Base-by-base conservation (phyloP, 1,284 basidiomycete genomes). In the Nidula niveotomentosa region DNA sequence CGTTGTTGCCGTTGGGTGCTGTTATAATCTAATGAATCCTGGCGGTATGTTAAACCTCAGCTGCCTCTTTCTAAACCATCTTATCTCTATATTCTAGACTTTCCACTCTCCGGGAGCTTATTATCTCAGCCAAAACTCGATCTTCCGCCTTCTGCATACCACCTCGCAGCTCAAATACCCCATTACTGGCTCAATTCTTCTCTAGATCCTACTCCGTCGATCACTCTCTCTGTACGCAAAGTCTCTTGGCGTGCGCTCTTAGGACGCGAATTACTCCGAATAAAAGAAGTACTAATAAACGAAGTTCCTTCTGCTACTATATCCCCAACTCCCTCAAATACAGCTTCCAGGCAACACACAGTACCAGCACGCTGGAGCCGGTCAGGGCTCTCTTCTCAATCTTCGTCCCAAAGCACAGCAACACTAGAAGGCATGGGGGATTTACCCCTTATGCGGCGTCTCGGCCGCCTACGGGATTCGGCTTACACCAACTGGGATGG, bases 191-290 rank as follows among this genome's bases (percentile, higher is more conserved):
- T 70, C 69, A 23, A 80, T 69, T 18, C 43, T 8, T 34, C 18
- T 8, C 36, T 43, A 48, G 43, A 41, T 10, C 46, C 52, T 13
- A 8, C 70, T 60, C 52, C 75, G 66, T 60, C 83, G 65, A 80
- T 69, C 64, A 44, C 72, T 59, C 70, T 88, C 0, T 76, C 85
- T 1, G 68, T 85, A 43, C 75, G 79, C 23, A 90, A 90, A 63
- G 78, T 89, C 36, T 78, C 81, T 8, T 90, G 85, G 78, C 74
- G 88, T 13, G 86, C 86, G 1, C 69, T 88, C 30, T 62, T 84
- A 1, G 55, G 53, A 36, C 39, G 44, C 52, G 47, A 58, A 53
- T 34, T 48, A 13, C 23, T 37, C n/a, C 50, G 35, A 34, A 34
- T 48, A 41, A 15, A 33, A 15, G 37, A 41, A 41, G 37, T 2